Percentiles rank a stretch among this genome's conserved stretches.
Evolutionary conservation across 345 rosid genomes (phyloP).

Genomic region (Syzygium oleosum): DNA sequence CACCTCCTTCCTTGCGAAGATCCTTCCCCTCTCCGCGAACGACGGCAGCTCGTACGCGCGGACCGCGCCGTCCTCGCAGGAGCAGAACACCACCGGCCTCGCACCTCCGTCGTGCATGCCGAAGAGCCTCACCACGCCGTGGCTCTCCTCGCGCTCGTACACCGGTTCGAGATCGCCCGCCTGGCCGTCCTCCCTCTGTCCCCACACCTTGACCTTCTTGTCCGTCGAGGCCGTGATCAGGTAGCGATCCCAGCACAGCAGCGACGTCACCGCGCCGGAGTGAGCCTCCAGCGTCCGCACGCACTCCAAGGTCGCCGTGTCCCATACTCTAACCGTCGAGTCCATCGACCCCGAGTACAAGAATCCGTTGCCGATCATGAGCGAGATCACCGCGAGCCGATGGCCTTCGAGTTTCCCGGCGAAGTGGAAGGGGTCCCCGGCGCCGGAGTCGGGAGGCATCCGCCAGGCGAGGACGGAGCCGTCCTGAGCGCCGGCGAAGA

Average conservation of each 20-base stretch:
- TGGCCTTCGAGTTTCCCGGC: background rate
- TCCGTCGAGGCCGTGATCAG: conserved; percentile 7
- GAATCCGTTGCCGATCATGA: background rate
- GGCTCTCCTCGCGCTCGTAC: background rate
- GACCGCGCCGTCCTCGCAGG: background rate
- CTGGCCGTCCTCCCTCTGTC: background rate
- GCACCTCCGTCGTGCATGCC: background rate
- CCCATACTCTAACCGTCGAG: conserved; percentile 4
- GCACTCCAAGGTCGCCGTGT: background rate
- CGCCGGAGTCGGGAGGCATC: background rate
- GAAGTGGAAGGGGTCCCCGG: background rate
- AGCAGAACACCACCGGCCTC: background rate
- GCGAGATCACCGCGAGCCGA: background rate
- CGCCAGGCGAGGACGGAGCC: background rate
- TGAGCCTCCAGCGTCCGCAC: background rate
- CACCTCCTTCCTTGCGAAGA: background rate
- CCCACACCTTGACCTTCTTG: background rate
- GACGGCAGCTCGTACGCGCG: background rate
- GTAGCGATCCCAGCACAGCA: conserved; percentile 3
- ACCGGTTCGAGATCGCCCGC: background rate
- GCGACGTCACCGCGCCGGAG: conserved; percentile 4
- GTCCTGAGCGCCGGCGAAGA: conserved; percentile 77
- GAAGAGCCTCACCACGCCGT: background rate
- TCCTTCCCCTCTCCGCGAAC: background rate
- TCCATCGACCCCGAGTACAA: background rate